A percentile compares a stretch with the other conserved stretches of the same genome.
Evolutionary conservation across 2,329 filamentous ascomycete species (phyloP).

Genomic region (Diaporthe velutina): DNA sequence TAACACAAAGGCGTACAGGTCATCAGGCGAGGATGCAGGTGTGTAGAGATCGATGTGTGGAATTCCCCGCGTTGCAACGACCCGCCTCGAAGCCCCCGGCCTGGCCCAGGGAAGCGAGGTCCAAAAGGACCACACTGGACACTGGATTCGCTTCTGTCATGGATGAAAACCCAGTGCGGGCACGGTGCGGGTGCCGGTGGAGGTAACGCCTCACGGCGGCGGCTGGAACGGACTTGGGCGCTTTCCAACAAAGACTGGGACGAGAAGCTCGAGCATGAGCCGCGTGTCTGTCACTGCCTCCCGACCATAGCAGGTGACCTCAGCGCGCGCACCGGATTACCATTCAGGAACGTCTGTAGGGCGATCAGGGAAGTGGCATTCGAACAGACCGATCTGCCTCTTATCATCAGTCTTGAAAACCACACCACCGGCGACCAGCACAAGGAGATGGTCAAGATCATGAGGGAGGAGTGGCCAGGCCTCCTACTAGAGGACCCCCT

Average conservation of each 20-base stretch:
- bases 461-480: slow-evolving; percentile 87
- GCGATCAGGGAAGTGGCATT: slow-evolving; percentile 86
- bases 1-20: slow-evolving; percentile 28
- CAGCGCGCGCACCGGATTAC: slow-evolving; percentile 84
- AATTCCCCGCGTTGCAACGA: slow-evolving; percentile 69
- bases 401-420: slow-evolving; percentile 94
- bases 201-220: slow-evolving; percentile 38
- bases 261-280: slow-evolving; percentile 66
- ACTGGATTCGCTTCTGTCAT: slow-evolving; percentile 31
- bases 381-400: slow-evolving; percentile 76
- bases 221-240: slow-evolving; percentile 30
- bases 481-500: slow-evolving; percentile 74
- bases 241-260: slow-evolving; percentile 23
- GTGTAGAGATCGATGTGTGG: slow-evolving; percentile 96
- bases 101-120: slow-evolving; percentile 50
- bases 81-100: slow-evolving; percentile 51
- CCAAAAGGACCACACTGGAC: slow-evolving; percentile 47
- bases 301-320: slow-evolving; percentile 58
- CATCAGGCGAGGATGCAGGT: slow-evolving; percentile 82
- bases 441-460: slow-evolving; percentile 92
- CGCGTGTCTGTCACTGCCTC: slow-evolving; percentile 80
- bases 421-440: slow-evolving; percentile 87
- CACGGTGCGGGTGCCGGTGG: slow-evolving; percentile 37
- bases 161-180: slow-evolving; percentile 42
- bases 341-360: slow-evolving; percentile 88